Percentiles rank a stretch among this genome's conserved stretches.
Conservation (phyloP, 805 yeast genomes). For the Ogataea philodendri region DNA sequence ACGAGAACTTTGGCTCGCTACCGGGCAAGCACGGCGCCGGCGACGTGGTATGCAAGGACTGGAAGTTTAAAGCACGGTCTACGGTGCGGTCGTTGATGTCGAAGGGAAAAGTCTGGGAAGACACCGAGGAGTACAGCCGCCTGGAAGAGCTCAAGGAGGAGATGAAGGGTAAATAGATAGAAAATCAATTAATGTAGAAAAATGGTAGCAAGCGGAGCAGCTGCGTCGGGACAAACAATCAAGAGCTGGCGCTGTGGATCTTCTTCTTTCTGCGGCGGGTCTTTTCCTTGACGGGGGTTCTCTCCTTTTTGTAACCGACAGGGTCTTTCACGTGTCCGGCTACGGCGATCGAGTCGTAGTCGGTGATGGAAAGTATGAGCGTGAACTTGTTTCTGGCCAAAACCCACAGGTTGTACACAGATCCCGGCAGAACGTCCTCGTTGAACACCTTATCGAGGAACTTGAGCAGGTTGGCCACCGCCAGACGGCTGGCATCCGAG, state of each 20-base stretch:
- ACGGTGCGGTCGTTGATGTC: slow-evolving; percentile 72
- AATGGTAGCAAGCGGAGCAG: slow-evolving; percentile 7
- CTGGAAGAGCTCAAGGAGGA: slow-evolving; percentile 53
- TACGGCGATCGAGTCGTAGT: slow-evolving; percentile 10
- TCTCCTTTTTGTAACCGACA: slow-evolving; percentile 1
- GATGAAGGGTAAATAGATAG: slow-evolving; percentile 24
- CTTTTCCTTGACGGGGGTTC: slow-evolving; percentile 9
- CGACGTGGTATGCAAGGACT: slow-evolving; percentile 84
- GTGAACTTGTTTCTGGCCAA: slow-evolving; percentile 18
- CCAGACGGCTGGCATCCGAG: slow-evolving; percentile 35
- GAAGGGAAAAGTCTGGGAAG: slow-evolving; percentile 83
- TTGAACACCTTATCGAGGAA: slow-evolving; percentile 24
- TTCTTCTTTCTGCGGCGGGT: slow-evolving; percentile 15
- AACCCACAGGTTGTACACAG: slow-evolving; percentile 19
- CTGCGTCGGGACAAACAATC: slow-evolving; percentile 4
- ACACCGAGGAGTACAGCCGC: slow-evolving; percentile 70
- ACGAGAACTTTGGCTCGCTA: slow-evolving; percentile 80
- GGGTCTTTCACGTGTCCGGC: slow-evolving; percentile 11
- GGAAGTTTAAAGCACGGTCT: slow-evolving; percentile 82
- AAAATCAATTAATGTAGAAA: too few species aligned
- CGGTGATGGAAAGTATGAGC: slow-evolving; percentile 23
- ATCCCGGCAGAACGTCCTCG: slow-evolving; percentile 17
- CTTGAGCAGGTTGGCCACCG: slow-evolving; percentile 26
- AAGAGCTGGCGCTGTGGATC: slow-evolving; percentile 12
- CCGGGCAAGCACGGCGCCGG: slow-evolving; percentile 79